Base-by-base conservation (phyloP, 2,329 filamentous ascomycete genomes). In the Orbilia quercus region DNA sequence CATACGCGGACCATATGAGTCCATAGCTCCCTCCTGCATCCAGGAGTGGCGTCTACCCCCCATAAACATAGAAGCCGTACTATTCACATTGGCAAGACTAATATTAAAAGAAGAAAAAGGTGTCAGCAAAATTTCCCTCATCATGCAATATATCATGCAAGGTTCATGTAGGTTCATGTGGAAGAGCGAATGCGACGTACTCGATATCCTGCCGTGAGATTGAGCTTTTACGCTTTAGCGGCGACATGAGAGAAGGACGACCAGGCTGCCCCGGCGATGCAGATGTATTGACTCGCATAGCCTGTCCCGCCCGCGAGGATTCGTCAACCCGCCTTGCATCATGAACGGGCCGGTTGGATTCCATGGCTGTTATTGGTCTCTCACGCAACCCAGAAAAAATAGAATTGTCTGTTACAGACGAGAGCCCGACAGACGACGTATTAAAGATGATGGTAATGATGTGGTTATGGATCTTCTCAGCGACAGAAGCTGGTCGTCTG, bases 31-130 rank as follows among this genome's bases (percentile, higher is more conserved):
- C 55, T 59, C 73, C 50, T 54, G 57, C 76, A 77, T 77, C 77
- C 77, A 78, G 12, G 74, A 48, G 23, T 63, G 75, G 40, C 67
- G 69, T 50, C 67, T 75, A 22, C 77, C 75, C 14, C 77, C 77
- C 51, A 76, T 73, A 58, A 77, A 77, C 45, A 67, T 66, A 22
- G 75, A 75, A 40, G 74, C 57, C 12, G 77, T 78, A 55, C 62
- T 77, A 64, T 78, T 78, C 45, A 76, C 75, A 64, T 74, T 77
- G 31, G 59, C 59, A 20, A 65, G 48, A 20, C 67, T 72, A 16
- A 28, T 40, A 25, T 11, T 7, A 7, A 60, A 51, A 48, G 12
- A 11, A 5, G 14, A 31, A 31, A 31, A 31, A 31, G 4, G 9
- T 31, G 34, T 40, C 36, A 63, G 31, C 9, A 57, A 9, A 2